Percentiles rank a stretch among this genome's conserved stretches.
phyloP scores from a whole-genome alignment of 495 filamentous ascomycete species.

The Hypoxylon lienhwacheense region DNA sequence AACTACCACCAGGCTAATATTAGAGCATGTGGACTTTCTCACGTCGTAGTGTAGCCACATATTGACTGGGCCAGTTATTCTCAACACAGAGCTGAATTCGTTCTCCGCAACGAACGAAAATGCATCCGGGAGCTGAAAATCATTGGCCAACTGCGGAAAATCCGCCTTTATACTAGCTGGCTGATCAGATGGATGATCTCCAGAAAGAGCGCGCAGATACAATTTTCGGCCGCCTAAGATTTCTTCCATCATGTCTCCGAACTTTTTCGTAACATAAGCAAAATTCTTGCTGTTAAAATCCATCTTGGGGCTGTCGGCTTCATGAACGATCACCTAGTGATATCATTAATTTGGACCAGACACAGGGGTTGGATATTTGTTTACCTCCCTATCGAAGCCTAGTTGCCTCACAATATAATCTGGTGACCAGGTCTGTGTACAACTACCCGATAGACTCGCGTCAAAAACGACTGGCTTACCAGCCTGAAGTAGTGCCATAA shows the following conservation, averaged over 20 bases:
- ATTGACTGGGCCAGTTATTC: constrained; percentile 77
- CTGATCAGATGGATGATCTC: constrained; percentile 64
- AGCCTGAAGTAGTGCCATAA: constrained; percentile 58
- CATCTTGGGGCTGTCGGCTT: constrained; percentile 65
- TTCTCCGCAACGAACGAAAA: constrained; percentile 61
- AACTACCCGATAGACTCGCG: constrained; percentile 65
- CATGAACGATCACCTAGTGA: constrained; percentile 69
- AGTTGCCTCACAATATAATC: constrained; percentile 67
- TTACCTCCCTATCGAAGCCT: constrained; percentile 65
- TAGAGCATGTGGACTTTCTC: constrained; percentile 32
- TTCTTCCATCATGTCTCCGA: constrained; percentile 68
- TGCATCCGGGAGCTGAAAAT: constrained; percentile 70
- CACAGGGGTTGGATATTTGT: constrained; percentile 17
- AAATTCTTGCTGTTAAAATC: constrained; percentile 85
- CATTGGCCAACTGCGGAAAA: constrained; percentile 67
- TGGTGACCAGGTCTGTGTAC: constrained; percentile 67
- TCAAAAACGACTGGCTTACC: constrained; percentile 69
- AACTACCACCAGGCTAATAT: constrained; percentile 13
- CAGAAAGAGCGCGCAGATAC: constrained; percentile 76
- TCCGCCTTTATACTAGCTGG: constrained; percentile 69
- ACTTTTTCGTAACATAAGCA: constrained; percentile 66
- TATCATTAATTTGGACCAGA: constrained; percentile 18
- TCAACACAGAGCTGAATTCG: constrained; percentile 76
- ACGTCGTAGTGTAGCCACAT: constrained; percentile 96
- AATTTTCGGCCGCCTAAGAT: constrained; percentile 61